phyloP scores from a whole-genome alignment of 495 filamentous ascomycete species.

The Choiromyces venosus region DNA sequence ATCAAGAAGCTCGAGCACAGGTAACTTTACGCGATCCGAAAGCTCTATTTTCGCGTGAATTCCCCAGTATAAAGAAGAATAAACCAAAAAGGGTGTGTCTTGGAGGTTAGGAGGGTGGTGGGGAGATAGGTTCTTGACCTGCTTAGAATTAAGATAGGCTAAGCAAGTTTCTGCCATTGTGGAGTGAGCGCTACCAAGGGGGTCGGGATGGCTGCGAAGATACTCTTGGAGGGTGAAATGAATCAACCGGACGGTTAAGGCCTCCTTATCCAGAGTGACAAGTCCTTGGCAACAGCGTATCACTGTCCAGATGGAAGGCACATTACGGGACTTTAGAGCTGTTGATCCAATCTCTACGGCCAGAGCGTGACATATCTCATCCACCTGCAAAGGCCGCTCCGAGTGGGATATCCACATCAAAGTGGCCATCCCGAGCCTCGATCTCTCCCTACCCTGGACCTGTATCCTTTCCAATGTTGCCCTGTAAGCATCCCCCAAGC shows the following conservation, averaged over 20 bases:
- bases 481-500: not conserved
- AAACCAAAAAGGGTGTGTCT: not conserved
- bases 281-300: not conserved
- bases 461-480: not conserved
- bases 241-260: not conserved
- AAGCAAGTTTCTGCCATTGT: not conserved
- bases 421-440: not conserved
- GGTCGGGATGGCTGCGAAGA: not conserved
- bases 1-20: not conserved
- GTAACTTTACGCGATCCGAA: not conserved
- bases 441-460: not conserved
- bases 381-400: not conserved
- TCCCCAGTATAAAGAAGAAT: not conserved
- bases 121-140: not conserved
- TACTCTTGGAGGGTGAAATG: constrained; percentile 5
- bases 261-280: not conserved
- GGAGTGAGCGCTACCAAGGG: not conserved
- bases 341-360: not conserved
- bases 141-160: not conserved
- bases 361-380: not conserved
- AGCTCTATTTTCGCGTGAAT: not conserved
- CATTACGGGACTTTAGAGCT: not conserved
- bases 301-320: constrained; percentile 4
- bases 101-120: not conserved
- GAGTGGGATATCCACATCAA: not conserved